phyloP scores from a whole-genome alignment of 495 filamentous ascomycete genomes.

The Opeltia flavorubescens region DNA sequence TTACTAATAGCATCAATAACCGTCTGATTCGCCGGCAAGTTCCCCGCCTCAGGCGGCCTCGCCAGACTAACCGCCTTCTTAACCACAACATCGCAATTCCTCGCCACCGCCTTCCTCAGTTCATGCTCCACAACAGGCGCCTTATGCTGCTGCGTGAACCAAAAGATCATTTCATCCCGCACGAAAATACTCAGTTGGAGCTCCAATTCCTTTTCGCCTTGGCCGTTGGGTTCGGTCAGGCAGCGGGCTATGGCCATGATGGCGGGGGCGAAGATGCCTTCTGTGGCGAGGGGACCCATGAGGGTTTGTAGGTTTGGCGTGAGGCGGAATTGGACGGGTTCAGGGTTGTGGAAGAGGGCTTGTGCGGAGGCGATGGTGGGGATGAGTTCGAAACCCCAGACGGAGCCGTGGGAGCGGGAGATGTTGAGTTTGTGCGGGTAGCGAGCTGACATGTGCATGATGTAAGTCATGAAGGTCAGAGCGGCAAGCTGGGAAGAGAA shows the following conservation, averaged over 20 bases:
- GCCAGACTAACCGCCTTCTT: constrained; percentile 77
- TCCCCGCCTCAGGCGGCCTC: constrained; percentile 37
- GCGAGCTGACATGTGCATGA: constrained; percentile 86
- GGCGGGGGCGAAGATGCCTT: constrained; percentile 83
- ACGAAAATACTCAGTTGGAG: constrained; percentile 89
- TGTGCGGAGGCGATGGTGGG: constrained; percentile 64
- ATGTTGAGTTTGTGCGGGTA: constrained; percentile 92
- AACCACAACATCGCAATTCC: constrained; percentile 79
- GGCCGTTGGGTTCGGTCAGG: constrained; percentile 71
- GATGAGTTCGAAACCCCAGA: constrained; percentile 93
- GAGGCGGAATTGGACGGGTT: constrained; percentile 90
- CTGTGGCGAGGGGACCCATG: constrained; percentile 88
- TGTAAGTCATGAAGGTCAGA: constrained; percentile 96
- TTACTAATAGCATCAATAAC: constrained; percentile 79
- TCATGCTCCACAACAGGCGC: constrained; percentile 48
- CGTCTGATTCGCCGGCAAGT: constrained; percentile 88
- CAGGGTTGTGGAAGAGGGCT: constrained; percentile 83
- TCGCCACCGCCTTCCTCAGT: constrained; percentile 73
- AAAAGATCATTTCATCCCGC: constrained; percentile 94
- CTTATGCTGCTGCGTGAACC: constrained; percentile 76
- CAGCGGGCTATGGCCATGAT: constrained; percentile 94
- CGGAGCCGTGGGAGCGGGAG: constrained; percentile 73
- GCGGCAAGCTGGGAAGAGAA: constrained; percentile 95
- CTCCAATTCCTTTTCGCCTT: constrained; percentile 52
- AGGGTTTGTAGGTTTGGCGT: constrained; percentile 91